Conservation (phyloP, 2,329 filamentous ascomycete species). For the Akanthomyces muscarius region DNA sequence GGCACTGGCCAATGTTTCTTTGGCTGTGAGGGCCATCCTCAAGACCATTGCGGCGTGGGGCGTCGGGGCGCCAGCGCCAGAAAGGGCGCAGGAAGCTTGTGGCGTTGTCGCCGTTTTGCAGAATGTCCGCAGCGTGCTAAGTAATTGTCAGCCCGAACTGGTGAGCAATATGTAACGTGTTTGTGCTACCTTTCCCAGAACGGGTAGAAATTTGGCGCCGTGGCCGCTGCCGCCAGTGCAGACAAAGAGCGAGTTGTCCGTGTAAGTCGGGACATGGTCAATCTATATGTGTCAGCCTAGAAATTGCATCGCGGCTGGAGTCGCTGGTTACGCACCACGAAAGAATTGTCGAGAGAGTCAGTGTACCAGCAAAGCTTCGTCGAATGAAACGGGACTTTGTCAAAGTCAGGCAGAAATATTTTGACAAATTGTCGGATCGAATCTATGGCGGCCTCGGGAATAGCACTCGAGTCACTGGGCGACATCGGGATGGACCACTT, state of each 20-base stretch:
- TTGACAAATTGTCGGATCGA: constrained; percentile 23
- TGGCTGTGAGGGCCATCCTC: constrained; percentile 28
- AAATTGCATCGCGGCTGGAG: neutral
- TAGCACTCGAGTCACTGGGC: constrained; percentile 19
- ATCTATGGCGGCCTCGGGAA: constrained; percentile 24
- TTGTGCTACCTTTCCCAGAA: constrained; percentile 28
- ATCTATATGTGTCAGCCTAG: constrained; percentile 21
- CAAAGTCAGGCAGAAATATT: constrained; percentile 29
- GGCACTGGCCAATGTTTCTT: constrained; percentile 21
- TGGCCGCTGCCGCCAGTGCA: constrained; percentile 35
- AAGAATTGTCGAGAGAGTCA: constrained; percentile 33
- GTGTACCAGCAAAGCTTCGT: constrained; percentile 35
- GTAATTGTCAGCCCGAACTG: constrained; percentile 9
- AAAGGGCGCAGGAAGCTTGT: constrained; percentile 28
- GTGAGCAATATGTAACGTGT: no score
- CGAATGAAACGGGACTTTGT: constrained; percentile 23
- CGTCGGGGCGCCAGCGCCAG: constrained; percentile 30
- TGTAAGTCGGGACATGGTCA: constrained; percentile 30
- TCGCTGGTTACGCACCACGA: constrained; percentile 21
- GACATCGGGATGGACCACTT: constrained; percentile 31
- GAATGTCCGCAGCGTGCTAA: constrained; percentile 31
- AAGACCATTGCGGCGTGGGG: constrained; percentile 27
- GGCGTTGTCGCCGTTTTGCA: constrained; percentile 26
- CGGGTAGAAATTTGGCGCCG: constrained; percentile 34
- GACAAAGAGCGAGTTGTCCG: constrained; percentile 30